Base-by-base conservation (phyloP, 495 filamentous ascomycete genomes). In the Hypoxylon subgilvum region DNA sequence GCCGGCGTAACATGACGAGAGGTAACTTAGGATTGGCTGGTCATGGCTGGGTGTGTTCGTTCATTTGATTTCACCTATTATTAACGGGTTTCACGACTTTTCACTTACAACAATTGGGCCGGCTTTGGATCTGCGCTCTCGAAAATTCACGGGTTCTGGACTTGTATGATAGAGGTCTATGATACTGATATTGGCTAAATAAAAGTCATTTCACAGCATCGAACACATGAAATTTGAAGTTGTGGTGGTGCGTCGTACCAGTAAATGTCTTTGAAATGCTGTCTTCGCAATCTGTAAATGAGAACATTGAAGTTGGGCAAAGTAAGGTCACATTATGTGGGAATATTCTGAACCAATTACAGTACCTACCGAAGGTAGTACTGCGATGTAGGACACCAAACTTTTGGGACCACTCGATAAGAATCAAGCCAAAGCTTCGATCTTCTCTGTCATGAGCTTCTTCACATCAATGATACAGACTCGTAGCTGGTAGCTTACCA, bases 141-240 rank as follows among this genome's bases (percentile, higher is more conserved):
- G 25, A 54, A 64, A 62, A 59, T 48, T 58, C 13, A 19, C 19
- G 36, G 59, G 57, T 42, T 22, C 31, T 51, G 36, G 51, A 40
- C 50, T 63, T 69, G 67, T 69, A 69, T 53, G 51, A 69, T 67
- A 69, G 57, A 57, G 36, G 43, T 45, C 43, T 45, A 44, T 28
- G 34, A 41, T 17, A 13, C 18, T 48, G 45, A 43, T 36, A 52
- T 49, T 42, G 14, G 7, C n/a, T 36, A 17, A 43, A 55, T 5
- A 34, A 22, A 52, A 58, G 34, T 45, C 13, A 48, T 42, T 3
- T 16, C 22, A 13, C 22, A 27, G 27, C 13, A 38, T 46, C 16
- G 49, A 18, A 22, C 6, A 12, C 23, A 7, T 16, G n/a, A 18
- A 27, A 30, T 34, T 61, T 41, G n/a, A n/a, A n/a, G n/a, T 53